Evolutionary conservation across 2,329 filamentous ascomycete species (phyloP).

Genomic region (Coleophoma cylindrospora): DNA sequence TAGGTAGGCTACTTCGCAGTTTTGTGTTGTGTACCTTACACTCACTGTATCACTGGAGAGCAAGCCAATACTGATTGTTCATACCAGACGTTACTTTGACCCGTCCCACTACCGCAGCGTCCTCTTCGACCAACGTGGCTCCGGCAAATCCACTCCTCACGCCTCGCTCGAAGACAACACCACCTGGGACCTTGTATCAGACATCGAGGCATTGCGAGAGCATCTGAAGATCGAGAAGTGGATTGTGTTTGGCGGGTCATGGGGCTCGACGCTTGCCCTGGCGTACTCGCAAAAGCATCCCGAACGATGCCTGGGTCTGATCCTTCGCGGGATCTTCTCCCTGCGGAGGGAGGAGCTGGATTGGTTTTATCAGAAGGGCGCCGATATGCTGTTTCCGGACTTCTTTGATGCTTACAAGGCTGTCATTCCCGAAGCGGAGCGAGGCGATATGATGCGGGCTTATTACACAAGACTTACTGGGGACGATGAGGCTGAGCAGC

Average conservation of each 20-base stretch:
- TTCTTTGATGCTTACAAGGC: conserved; percentile 30
- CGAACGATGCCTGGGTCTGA: conserved; percentile 29
- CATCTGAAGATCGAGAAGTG: conserved; percentile 37
- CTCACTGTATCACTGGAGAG: neutral
- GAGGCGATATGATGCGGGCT: conserved; percentile 27
- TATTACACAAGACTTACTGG: conserved; percentile 35
- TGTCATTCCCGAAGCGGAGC: conserved; percentile 31
- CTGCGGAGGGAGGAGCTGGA: conserved; percentile 30
- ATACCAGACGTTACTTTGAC: conserved; percentile 38
- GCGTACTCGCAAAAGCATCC: conserved; percentile 39
- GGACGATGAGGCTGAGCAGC: conserved; percentile 20
- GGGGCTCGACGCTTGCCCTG: conserved; percentile 39
- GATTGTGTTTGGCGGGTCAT: conserved; percentile 43
- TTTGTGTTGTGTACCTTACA: neutral
- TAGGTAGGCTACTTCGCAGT: conserved; percentile 25
- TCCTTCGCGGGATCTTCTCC: conserved; percentile 38
- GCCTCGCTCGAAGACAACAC: conserved; percentile 37
- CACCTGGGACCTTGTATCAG: conserved; percentile 36
- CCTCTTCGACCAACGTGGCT: conserved; percentile 41
- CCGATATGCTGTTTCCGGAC: conserved; percentile 32
- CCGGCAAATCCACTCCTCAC: conserved; percentile 35
- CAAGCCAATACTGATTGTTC: neutral
- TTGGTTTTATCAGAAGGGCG: conserved; percentile 28
- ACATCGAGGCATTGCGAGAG: conserved; percentile 37
- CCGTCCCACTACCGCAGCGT: conserved; percentile 37